Conservation (phyloP, 352 stramenopile species). For the Aphanomyces cochlioides region DNA sequence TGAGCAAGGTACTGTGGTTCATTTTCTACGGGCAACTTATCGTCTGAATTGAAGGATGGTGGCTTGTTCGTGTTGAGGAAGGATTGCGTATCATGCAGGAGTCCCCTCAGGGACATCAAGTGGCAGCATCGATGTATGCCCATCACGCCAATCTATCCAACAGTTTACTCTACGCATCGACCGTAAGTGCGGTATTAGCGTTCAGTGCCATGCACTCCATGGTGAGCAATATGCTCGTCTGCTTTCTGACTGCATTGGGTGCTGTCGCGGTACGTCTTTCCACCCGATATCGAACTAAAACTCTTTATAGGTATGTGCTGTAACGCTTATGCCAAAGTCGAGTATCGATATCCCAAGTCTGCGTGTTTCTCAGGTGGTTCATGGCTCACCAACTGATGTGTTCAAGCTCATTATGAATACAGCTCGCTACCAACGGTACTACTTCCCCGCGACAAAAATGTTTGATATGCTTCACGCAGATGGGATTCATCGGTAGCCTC, state of each 20-base stretch:
- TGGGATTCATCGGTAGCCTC: slow-evolving; percentile 78
- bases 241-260: slow-evolving; percentile 59
- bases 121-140: slow-evolving; percentile 71
- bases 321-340: slow-evolving; percentile 61
- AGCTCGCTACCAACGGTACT: slow-evolving; percentile 63
- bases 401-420: slow-evolving; percentile 83
- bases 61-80: slow-evolving; percentile 76
- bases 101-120: slow-evolving; percentile 72
- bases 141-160: slow-evolving; percentile 78
- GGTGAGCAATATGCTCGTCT: slow-evolving; percentile 74
- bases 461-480: slow-evolving; percentile 10
- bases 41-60: slow-evolving; percentile 46
- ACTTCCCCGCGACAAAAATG: not conserved
- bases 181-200: slow-evolving; percentile 59
- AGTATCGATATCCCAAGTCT: slow-evolving; percentile 80
- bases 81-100: slow-evolving; percentile 83
- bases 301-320: slow-evolving; percentile 44
- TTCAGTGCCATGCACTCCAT: slow-evolving; percentile 88
- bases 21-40: not conserved
- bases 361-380: slow-evolving; percentile 77
- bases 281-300: not conserved
- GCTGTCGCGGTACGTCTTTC: slow-evolving; percentile 40
- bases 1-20: slow-evolving; percentile 47
- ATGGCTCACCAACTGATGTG: slow-evolving; percentile 77
- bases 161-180: slow-evolving; percentile 59